phyloP scores from a whole-genome alignment of 164 flowering plant species.

The Magnolia changhungtana region DNA sequence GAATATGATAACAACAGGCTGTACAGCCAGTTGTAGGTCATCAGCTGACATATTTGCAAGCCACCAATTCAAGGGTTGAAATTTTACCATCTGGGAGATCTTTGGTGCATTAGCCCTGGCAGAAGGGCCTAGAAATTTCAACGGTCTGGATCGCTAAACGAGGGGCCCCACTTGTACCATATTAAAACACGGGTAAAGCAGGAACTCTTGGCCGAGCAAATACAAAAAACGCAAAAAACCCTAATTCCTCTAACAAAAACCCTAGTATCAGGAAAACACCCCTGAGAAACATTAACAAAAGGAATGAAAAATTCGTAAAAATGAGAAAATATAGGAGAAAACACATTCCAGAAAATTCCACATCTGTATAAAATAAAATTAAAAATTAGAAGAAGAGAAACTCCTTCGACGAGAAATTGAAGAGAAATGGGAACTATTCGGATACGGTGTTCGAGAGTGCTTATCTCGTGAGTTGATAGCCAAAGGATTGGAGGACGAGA shows the following conservation, averaged over 20 bases:
- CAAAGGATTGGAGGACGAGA: slow-evolving; percentile 58
- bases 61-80: not conserved
- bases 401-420: not conserved
- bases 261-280: not conserved
- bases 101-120: not conserved
- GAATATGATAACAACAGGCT: too few species aligned
- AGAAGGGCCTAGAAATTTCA: not conserved
- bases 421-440: slow-evolving; percentile 15
- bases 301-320: not conserved
- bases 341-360: not conserved
- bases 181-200: not conserved
- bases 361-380: too few species aligned
- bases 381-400: too few species aligned
- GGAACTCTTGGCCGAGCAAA: too few species aligned
- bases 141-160: not conserved
- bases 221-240: not conserved
- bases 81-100: not conserved
- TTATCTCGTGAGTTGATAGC: slow-evolving; percentile 83
- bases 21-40: not conserved
- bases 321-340: not conserved
- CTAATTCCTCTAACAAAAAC: not conserved
- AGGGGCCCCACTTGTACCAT: not conserved
- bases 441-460: slow-evolving; percentile 96
- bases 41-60: not conserved
- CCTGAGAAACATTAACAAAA: not conserved